Conservation (phyloP, 139 green algal genomes). For the Tetraselmis striata region DNA sequence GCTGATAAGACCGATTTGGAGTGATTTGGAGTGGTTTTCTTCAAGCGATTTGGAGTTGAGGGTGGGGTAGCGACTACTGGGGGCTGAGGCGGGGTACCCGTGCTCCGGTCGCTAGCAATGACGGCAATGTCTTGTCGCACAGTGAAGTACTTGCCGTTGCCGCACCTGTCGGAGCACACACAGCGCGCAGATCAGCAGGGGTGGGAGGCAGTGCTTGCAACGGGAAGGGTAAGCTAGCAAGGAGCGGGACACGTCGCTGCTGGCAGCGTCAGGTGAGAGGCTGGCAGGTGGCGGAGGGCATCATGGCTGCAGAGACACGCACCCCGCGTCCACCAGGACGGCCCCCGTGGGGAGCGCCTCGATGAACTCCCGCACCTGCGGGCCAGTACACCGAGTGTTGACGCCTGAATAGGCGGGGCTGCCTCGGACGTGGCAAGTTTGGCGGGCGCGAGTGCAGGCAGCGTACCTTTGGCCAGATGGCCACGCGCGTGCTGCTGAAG, state of each 20-base stretch:
- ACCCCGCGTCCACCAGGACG: constrained; percentile 87
- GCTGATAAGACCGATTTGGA: no score
- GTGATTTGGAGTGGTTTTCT: no score
- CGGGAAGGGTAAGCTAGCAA: neutral
- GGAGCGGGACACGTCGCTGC: neutral
- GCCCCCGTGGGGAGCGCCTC: constrained; percentile 48
- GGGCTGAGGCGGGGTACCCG: no score
- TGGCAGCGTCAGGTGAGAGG: neutral
- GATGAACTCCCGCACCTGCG: constrained; percentile 82
- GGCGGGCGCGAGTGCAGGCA: neutral
- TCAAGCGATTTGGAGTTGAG: no score
- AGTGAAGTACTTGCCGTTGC: constrained; percentile 97
- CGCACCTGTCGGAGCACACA: constrained; percentile 36
- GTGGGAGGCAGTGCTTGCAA: neutral
- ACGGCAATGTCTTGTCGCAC: constrained; percentile 66
- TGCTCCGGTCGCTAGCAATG: constrained; percentile 67
- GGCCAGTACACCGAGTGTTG: no score
- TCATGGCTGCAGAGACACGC: neutral
- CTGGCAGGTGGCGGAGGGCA: neutral
- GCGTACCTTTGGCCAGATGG: neutral
- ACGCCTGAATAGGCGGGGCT: neutral
- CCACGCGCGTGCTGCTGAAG: constrained; percentile 80
- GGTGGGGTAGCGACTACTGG: no score
- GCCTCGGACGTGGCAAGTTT: neutral
- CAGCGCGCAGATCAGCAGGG: neutral